Evolutionary conservation across 306 rosid species (phyloP).

Genomic region (Casuarina equisetifolia): DNA sequence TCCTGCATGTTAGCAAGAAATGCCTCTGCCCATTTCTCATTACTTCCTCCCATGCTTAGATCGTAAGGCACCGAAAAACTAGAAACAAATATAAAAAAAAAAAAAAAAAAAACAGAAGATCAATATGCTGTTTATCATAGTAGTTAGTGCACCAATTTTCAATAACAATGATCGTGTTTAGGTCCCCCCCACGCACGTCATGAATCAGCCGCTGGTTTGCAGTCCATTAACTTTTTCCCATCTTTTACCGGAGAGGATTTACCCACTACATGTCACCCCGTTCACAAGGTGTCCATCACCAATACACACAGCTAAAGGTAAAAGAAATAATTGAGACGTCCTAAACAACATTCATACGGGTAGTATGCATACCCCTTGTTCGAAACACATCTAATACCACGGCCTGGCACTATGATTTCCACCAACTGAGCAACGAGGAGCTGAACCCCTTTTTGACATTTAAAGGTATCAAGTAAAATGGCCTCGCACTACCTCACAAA

Average conservation of each 20-base stretch:
- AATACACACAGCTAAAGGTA: too few species aligned
- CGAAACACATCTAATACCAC: not conserved
- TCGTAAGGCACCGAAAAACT: slow-evolving; percentile 84
- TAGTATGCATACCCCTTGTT: too few species aligned
- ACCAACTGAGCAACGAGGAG: not conserved
- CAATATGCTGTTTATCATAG: slow-evolving; percentile 9
- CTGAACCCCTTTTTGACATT: not conserved
- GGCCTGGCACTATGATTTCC: not conserved
- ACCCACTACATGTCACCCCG: too few species aligned
- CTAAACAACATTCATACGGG: too few species aligned
- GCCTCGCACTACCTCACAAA: too few species aligned
- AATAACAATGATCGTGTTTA: not conserved
- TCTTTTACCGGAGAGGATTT: too few species aligned
- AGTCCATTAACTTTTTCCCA: too few species aligned
- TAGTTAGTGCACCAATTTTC: not conserved
- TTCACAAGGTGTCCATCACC: too few species aligned
- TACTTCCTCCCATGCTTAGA: slow-evolving; percentile 70
- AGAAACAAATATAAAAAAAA: slow-evolving; percentile 26
- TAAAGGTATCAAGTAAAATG: too few species aligned
- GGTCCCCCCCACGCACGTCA: too few species aligned
- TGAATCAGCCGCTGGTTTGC: not conserved
- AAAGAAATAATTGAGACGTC: too few species aligned
- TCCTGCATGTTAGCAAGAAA: slow-evolving; percentile 56
- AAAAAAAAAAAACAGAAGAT: slow-evolving; percentile 5
- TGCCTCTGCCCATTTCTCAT: slow-evolving; percentile 71